These are phyloP conservation scores for Volvox reticuliferus DNA, from an alignment of 139 green algal species.

Conservation along the genomic window DNA sequence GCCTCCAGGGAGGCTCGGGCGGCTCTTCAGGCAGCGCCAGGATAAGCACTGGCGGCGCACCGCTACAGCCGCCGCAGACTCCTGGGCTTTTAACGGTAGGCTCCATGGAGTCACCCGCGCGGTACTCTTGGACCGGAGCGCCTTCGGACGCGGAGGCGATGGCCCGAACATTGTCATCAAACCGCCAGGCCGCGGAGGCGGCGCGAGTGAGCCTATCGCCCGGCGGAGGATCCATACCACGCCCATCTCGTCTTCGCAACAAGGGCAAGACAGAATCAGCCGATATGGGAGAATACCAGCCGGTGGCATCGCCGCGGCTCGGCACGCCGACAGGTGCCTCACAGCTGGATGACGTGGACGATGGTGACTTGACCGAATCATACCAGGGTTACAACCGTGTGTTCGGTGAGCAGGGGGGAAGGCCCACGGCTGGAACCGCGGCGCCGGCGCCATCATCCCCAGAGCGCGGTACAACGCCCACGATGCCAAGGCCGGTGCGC, in stretches of 20 bases:
- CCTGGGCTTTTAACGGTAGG: too few species aligned
- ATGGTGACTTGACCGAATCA: not conserved
- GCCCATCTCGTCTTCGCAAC: not conserved
- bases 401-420: not conserved
- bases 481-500: not conserved
- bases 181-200: conserved; percentile 21
- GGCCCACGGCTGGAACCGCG: not conserved
- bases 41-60: conserved; percentile 14
- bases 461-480: not conserved
- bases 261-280: not conserved
- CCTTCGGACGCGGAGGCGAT: conserved; percentile 5
- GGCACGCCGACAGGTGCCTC: not conserved
- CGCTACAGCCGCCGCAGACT: not conserved
- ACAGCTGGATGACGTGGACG: not conserved
- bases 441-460: not conserved
- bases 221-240: not conserved
- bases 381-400: conserved; percentile 26
- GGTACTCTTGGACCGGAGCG: conserved; percentile 28
- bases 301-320: not conserved
- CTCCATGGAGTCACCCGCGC: not conserved
- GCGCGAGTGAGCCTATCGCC: not conserved
- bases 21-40: conserved; percentile 3
- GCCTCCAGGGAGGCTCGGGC: not conserved
- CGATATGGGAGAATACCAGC: conserved; percentile 11
- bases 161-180: not conserved